Percentiles rank a stretch among this genome's conserved stretches.
Evolutionary conservation across 192 early-diverging fungal species (phyloP).

Genomic region (Backusella morwellensis): DNA sequence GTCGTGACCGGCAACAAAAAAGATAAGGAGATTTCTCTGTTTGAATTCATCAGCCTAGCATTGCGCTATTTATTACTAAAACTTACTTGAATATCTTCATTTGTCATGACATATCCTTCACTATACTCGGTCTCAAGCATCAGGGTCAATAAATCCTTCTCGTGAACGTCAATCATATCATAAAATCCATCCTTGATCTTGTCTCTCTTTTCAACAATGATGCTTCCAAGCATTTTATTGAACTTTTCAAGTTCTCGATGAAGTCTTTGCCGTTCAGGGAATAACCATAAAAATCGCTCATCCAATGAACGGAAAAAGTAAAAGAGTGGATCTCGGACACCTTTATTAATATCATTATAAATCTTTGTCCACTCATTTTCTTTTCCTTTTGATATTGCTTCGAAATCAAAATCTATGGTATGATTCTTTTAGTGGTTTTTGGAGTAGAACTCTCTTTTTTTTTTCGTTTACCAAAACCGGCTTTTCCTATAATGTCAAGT

Average conservation of each 20-base stretch:
- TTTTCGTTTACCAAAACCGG: not conserved
- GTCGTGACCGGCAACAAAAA: constrained; percentile 57
- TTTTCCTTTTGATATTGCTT: not conserved
- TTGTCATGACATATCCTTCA: not conserved
- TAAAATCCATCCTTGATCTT: not conserved
- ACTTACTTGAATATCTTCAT: not conserved
- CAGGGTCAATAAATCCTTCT: constrained; percentile 31
- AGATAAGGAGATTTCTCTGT: constrained; percentile 30
- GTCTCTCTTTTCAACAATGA: constrained; percentile 16
- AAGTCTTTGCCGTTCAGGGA: not conserved
- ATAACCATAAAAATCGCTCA: not conserved
- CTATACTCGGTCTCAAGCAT: constrained; percentile 22
- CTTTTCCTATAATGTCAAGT: not conserved
- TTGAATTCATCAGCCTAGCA: no score
- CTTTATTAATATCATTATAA: not conserved
- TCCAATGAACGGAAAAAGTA: constrained; percentile 56
- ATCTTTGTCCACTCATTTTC: not conserved
- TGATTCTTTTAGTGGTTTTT: no score
- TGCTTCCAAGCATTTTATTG: not conserved
- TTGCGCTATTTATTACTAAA: not conserved
- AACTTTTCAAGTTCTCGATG: constrained; percentile 12
- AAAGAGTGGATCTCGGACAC: constrained; percentile 40
- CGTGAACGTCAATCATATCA: not conserved
- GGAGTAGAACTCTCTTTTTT: not conserved
- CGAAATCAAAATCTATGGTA: not conserved